Percentiles rank a stretch among this genome's conserved stretches.
phyloP scores from a whole-genome alignment of 768 basidiomycete genomes.

The Naematelia aurantialba region DNA sequence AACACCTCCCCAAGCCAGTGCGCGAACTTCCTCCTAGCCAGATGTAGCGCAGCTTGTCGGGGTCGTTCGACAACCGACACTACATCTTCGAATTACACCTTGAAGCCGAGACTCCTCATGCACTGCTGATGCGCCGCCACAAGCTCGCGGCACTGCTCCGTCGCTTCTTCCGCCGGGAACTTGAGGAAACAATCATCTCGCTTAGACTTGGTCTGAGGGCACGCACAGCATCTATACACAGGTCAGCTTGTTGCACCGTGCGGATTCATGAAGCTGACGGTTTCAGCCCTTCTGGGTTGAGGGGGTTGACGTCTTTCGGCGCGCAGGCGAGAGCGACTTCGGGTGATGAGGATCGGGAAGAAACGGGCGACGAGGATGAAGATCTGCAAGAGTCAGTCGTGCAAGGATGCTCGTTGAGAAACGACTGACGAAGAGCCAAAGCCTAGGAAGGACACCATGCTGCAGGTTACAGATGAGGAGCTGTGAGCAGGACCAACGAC shows the following conservation, averaged over 20 bases:
- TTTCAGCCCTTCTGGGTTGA: constrained; percentile 92
- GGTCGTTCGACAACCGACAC: too few species aligned
- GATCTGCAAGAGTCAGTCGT: not conserved
- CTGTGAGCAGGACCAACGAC: not conserved
- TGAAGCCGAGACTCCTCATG: constrained; percentile 89
- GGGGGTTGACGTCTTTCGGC: constrained; percentile 59
- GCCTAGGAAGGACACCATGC: constrained; percentile 28
- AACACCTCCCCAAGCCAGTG: not conserved
- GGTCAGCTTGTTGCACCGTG: not conserved
- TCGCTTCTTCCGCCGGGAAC: constrained; percentile 58
- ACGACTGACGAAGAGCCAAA: constrained; percentile 11
- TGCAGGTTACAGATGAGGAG: not conserved
- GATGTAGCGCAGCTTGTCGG: too few species aligned
- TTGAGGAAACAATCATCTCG: constrained; percentile 92
- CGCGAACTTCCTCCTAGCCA: too few species aligned
- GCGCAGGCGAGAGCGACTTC: constrained; percentile 18
- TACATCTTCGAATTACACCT: constrained; percentile 54
- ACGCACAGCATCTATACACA: constrained; percentile 81
- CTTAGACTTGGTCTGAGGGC: constrained; percentile 84
- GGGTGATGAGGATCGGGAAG: constrained; percentile 24
- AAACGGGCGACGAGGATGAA: constrained; percentile 7
- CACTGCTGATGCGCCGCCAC: constrained; percentile 79
- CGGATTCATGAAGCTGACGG: constrained; percentile 61
- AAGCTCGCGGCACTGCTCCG: constrained; percentile 74
- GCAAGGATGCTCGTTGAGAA: not conserved